These are phyloP conservation scores for Tardiomyces blankii DNA, from an alignment of 1,139 yeast species.

Conservation along the genomic window DNA sequence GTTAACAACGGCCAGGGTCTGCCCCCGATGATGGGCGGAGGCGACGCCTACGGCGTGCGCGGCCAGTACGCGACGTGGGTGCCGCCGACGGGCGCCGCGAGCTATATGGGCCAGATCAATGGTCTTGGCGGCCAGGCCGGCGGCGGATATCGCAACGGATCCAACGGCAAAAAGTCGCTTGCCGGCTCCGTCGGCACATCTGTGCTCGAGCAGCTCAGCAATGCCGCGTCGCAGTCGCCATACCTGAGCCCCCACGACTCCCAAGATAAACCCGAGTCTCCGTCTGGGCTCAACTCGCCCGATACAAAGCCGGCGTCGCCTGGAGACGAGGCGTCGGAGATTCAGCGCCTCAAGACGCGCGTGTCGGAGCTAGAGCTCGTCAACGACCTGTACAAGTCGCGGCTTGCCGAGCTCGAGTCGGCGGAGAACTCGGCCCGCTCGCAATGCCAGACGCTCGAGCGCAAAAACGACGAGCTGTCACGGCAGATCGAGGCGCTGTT, in stretches of 20 bases:
- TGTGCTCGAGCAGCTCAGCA: not conserved
- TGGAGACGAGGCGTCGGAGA: not conserved
- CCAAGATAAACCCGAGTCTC: not conserved
- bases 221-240: not conserved
- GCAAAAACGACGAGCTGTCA: not conserved
- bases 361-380: constrained; percentile 86
- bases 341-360: constrained; percentile 43
- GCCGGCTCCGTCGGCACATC: not conserved
- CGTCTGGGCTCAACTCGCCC: not conserved
- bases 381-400: constrained; percentile 71
- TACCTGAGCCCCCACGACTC: not conserved
- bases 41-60: not conserved
- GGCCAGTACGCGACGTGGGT: not conserved
- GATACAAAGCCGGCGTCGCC: not conserved
- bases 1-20: not conserved
- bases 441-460: not conserved
- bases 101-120: not conserved
- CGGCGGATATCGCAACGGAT: not conserved
- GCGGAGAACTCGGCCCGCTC: not conserved
- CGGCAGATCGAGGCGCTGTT: not conserved
- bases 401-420: constrained; percentile 70
- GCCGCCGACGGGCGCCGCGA: not conserved
- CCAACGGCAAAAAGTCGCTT: not conserved
- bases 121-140: not conserved
- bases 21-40: not conserved